Conservation (phyloP, 139 green algal genomes). For the Asterochloris sp. region DNA sequence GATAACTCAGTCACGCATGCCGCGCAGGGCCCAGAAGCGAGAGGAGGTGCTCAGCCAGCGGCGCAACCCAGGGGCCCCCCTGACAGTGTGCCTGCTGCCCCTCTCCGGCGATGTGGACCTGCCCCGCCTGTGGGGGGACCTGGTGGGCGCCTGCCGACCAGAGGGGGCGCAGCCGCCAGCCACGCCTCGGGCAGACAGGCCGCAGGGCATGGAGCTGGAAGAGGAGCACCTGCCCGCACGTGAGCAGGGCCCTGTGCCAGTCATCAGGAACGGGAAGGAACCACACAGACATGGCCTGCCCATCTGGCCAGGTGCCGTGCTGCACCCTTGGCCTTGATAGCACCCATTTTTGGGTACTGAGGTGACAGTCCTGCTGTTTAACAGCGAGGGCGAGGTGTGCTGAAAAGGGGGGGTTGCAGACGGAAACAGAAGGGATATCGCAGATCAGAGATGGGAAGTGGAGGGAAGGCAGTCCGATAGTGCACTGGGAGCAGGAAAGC, state of each 20-base stretch:
- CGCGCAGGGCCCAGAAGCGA: slow-evolving; percentile 57
- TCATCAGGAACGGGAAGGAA: not conserved
- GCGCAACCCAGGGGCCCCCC: slow-evolving; percentile 39
- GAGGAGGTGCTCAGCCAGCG: slow-evolving; percentile 51
- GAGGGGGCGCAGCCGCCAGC: not conserved
- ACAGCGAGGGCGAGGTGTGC: not conserved
- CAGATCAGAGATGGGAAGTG: not conserved
- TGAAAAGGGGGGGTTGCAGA: not conserved
- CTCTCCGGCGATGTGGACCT: slow-evolving; percentile 37
- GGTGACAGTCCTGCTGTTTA: too few species aligned
- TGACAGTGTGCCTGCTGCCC: slow-evolving; percentile 68
- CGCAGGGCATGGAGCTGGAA: slow-evolving; percentile 2
- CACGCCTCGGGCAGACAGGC: not conserved
- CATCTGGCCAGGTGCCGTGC: slow-evolving; percentile 29
- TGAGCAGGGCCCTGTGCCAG: not conserved
- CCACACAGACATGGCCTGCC: too few species aligned
- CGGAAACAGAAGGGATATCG: not conserved
- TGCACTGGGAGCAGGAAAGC: not conserved
- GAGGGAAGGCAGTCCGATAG: not conserved
- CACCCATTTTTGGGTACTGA: too few species aligned
- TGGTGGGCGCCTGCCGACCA: not conserved
- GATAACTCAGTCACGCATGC: not conserved
- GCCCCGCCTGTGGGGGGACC: not conserved
- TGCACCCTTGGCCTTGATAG: not conserved
- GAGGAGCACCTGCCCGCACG: not conserved